phyloP scores from a whole-genome alignment of 345 rosid genomes.

The Erucastrum elatum region DNA sequence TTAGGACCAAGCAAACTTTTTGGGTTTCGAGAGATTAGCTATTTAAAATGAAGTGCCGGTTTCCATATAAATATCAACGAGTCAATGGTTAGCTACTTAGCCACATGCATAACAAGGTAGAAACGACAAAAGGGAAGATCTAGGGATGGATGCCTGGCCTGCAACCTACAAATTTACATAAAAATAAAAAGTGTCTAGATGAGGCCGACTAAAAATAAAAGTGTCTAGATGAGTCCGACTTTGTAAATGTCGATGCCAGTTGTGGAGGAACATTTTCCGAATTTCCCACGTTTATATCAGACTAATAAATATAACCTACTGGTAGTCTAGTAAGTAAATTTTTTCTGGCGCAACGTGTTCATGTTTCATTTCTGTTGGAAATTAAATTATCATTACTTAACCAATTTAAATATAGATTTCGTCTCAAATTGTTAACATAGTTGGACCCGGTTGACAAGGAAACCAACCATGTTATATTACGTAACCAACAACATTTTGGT shows the following conservation, averaged over 20 bases:
- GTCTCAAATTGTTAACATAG: too few relatives aligned
- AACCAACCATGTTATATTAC: too few relatives aligned
- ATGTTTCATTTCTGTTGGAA: too few relatives aligned
- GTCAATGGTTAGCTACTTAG: background rate
- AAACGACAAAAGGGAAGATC: background rate
- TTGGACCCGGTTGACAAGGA: too few relatives aligned
- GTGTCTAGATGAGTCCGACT: background rate
- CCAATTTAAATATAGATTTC: too few relatives aligned
- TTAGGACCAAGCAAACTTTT: background rate
- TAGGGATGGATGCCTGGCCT: background rate
- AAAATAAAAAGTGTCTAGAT: background rate
- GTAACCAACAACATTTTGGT: too few relatives aligned
- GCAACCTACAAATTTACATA: background rate
- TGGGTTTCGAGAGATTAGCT: background rate
- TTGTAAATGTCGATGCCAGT: background rate
- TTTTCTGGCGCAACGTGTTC: too few relatives aligned
- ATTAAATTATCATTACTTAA: too few relatives aligned
- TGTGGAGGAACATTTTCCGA: background rate
- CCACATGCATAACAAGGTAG: background rate
- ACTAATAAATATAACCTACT: background rate
- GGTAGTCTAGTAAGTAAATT: too few relatives aligned
- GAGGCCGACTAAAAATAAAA: background rate
- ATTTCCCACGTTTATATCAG: background rate
- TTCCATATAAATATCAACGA: background rate
- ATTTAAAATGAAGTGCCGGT: background rate